Percentiles rank a stretch among this genome's conserved stretches.
Evolutionary conservation across 2,329 filamentous ascomycete genomes (phyloP).

Genomic region (Monilinia polystroma): DNA sequence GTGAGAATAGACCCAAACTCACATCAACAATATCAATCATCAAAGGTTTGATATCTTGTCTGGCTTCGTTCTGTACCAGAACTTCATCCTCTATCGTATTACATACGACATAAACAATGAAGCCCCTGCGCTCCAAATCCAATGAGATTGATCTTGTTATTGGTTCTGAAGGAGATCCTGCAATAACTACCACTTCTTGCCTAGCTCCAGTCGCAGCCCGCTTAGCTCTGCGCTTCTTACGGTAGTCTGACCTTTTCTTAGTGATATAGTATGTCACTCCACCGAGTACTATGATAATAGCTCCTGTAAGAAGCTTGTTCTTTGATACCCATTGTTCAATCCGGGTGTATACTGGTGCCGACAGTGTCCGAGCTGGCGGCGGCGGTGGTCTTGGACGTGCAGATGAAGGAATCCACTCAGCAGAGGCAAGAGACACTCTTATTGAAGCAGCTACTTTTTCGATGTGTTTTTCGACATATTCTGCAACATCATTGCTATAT

Average conservation of each 20-base stretch:
- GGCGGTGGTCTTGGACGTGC: slow-evolving; percentile 60
- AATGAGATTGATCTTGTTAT: slow-evolving; percentile 79
- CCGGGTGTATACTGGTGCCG: slow-evolving; percentile 48
- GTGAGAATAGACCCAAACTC: slow-evolving; percentile 40
- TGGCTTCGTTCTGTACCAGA: slow-evolving; percentile 70
- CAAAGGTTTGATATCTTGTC: slow-evolving; percentile 78
- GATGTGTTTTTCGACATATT: slow-evolving; percentile 77
- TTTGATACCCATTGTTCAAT: slow-evolving; percentile 68
- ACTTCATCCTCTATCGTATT: slow-evolving; percentile 82
- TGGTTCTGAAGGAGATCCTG: slow-evolving; percentile 81
- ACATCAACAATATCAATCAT: slow-evolving; percentile 81
- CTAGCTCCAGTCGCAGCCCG: slow-evolving; percentile 80
- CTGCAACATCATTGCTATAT: slow-evolving; percentile 72
- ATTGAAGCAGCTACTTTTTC: slow-evolving; percentile 71
- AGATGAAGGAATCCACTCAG: slow-evolving; percentile 70
- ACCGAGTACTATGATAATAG: slow-evolving; percentile 68
- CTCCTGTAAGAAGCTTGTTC: slow-evolving; percentile 72
- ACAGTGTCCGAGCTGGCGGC: slow-evolving; percentile 35
- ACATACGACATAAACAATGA: slow-evolving; percentile 89
- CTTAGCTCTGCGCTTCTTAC: slow-evolving; percentile 69
- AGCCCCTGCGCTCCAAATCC: slow-evolving; percentile 87
- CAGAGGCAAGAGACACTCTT: slow-evolving; percentile 65
- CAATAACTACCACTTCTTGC: slow-evolving; percentile 82
- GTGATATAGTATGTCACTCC: slow-evolving; percentile 54
- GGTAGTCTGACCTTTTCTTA: slow-evolving; percentile 56